Conservation (phyloP, 2,329 filamentous ascomycete species). For the Ascosphaera aggregata region DNA sequence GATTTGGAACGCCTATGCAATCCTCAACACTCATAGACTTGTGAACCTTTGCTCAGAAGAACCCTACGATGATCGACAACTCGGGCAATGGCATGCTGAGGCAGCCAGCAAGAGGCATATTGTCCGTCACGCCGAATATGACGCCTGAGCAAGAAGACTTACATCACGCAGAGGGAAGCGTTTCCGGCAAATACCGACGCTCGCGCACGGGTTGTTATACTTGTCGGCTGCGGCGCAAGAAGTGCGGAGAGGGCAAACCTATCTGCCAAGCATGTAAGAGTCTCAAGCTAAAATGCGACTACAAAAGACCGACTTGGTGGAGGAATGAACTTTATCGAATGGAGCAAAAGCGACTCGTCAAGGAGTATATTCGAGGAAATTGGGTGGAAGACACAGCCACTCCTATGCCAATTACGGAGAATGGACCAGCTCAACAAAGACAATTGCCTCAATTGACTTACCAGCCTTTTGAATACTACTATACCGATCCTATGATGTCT, state of each 20-base stretch:
- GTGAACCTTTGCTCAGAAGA: background rate
- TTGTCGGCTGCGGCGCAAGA: constrained; percentile 43
- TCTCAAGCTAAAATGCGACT: constrained; percentile 75
- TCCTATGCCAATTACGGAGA: too few relatives aligned
- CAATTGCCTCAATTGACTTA: too few relatives aligned
- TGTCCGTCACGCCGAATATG: constrained; percentile 1
- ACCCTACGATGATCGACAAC: constrained; percentile 3
- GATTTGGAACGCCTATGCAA: too few relatives aligned
- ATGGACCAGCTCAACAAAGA: too few relatives aligned
- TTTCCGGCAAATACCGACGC: background rate
- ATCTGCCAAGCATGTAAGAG: constrained; percentile 40
- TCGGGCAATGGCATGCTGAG: constrained; percentile 4
- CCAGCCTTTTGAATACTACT: too few relatives aligned
- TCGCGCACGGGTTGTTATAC: constrained; percentile 35
- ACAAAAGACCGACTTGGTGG: constrained; percentile 96
- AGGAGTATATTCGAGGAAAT: constrained; percentile 91
- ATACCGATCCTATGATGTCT: too few relatives aligned
- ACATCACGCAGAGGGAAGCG: background rate
- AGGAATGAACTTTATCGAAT: constrained; percentile 71
- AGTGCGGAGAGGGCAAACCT: constrained; percentile 45
- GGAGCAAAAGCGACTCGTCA: constrained; percentile 83
- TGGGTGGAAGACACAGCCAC: constrained; percentile 76
- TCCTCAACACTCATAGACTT: too few relatives aligned
- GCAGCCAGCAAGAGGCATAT: too few relatives aligned
- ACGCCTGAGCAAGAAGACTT: background rate